Conservation (phyloP, 2,329 filamentous ascomycete genomes). For the Ophiostoma himal-ulmi region DNA sequence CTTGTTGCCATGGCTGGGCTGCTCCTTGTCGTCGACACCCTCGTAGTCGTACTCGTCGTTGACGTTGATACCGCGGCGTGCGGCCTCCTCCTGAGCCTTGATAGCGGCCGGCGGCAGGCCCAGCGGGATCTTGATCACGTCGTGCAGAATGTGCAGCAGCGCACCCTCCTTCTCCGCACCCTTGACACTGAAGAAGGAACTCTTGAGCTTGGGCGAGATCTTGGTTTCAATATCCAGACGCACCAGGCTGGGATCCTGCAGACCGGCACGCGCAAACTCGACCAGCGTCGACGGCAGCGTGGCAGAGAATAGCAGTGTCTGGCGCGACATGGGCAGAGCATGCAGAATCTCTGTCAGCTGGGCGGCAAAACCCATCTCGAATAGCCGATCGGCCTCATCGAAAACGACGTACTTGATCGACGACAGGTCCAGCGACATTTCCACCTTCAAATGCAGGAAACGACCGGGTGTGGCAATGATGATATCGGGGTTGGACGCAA, state of each 20-base stretch:
- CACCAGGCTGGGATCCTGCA: constrained; percentile 87
- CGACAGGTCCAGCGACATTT: constrained; percentile 88
- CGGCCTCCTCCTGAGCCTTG: constrained; percentile 30
- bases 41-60: constrained; percentile 4
- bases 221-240: constrained; percentile 92
- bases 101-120: constrained; percentile 52
- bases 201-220: constrained; percentile 91
- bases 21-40: background rate
- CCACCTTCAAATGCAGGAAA: constrained; percentile 93
- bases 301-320: constrained; percentile 91
- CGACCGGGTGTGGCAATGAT: constrained; percentile 95
- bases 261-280: constrained; percentile 87
- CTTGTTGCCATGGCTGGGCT: constrained; percentile 40
- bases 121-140: constrained; percentile 85
- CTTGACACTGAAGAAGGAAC: constrained; percentile 90
- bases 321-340: constrained; percentile 73
- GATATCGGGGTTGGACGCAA: constrained; percentile 93
- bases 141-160: constrained; percentile 78
- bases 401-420: constrained; percentile 94
- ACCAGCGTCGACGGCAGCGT: constrained; percentile 91
- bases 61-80: constrained; percentile 2
- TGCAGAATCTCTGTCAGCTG: constrained; percentile 91
- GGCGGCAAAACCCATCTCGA: constrained; percentile 96
- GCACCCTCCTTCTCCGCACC: constrained; percentile 90
- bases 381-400: constrained; percentile 92